phyloP scores from a whole-genome alignment of 352 stramenopile species.

The Phytophthora palmivora region DNA sequence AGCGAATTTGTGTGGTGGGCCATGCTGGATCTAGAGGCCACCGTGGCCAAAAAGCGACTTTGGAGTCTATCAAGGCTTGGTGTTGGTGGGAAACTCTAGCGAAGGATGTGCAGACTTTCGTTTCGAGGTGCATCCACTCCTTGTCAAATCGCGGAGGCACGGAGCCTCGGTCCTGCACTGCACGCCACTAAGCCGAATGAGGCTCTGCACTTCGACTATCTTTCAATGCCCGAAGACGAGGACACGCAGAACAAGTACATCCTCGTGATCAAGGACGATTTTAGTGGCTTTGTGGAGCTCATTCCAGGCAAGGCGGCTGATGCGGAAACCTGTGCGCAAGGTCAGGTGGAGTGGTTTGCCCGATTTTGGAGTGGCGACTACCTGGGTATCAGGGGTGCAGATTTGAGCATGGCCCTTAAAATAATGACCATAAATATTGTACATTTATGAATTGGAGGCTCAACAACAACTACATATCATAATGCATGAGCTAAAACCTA shows the following conservation, averaged over 20 bases:
- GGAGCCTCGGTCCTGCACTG: slow-evolving; percentile 22
- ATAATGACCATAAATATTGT: no score
- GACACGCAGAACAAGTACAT: slow-evolving; percentile 24
- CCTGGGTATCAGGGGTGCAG: no score
- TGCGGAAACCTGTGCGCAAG: background rate
- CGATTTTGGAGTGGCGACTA: background rate
- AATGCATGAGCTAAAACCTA: no score
- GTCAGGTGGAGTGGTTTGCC: background rate
- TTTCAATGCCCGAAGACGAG: slow-evolving; percentile 24
- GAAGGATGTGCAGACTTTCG: slow-evolving; percentile 27
- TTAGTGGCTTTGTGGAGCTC: slow-evolving; percentile 4
- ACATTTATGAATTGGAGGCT: no score
- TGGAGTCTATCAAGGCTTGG: no score
- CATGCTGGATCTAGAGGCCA: slow-evolving; percentile 34
- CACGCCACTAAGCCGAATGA: slow-evolving; percentile 45
- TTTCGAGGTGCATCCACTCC: slow-evolving; percentile 28
- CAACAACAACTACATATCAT: no score
- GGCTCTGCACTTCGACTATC: slow-evolving; percentile 45
- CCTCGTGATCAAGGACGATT: slow-evolving; percentile 2
- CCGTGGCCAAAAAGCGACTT: slow-evolving; percentile 25
- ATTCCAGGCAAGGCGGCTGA: no score
- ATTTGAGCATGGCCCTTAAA: no score
- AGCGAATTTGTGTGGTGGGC: slow-evolving; percentile 31
- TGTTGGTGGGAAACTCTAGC: slow-evolving; percentile 28
- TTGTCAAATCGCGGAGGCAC: background rate